A percentile compares a stretch with the other conserved stretches of the same genome.
phyloP scores from a whole-genome alignment of 176 grass and related monocot genomes.

The Oryza nivara region DNA sequence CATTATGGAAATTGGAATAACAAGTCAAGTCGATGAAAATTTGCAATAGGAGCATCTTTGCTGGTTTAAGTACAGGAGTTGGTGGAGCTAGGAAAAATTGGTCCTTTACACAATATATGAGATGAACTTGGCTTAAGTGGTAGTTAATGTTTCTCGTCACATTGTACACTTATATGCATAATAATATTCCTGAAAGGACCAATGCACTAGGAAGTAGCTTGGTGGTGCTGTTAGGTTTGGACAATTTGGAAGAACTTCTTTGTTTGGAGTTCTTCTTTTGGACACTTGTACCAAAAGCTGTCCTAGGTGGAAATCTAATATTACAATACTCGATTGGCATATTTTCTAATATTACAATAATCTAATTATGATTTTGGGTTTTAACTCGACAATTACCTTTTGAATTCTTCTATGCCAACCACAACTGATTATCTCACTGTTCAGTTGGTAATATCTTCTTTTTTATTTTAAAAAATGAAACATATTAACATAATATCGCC shows the following conservation, averaged over 20 bases:
- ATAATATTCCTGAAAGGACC: not conserved
- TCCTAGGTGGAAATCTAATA: slow-evolving; percentile 19
- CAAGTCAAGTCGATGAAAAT: slow-evolving; percentile 11
- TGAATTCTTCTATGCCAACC: too few species aligned
- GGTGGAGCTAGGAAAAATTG: slow-evolving; percentile 21
- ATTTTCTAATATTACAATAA: not conserved
- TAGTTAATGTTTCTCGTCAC: slow-evolving; percentile 36
- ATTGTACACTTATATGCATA: slow-evolving; percentile 39
- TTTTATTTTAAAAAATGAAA: too few species aligned
- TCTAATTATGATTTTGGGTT: too few species aligned
- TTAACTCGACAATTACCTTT: too few species aligned
- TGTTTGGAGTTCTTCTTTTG: slow-evolving; percentile 23
- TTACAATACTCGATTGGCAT: slow-evolving; percentile 19
- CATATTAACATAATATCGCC: too few species aligned
- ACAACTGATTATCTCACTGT: too few species aligned
- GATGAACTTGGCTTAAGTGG: slow-evolving; percentile 1
- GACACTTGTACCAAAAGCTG: slow-evolving; percentile 2
- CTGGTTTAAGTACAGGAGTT: slow-evolving; percentile 6
- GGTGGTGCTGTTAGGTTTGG: slow-evolving; percentile 22
- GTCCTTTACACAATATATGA: not conserved
- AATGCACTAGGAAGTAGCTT: not conserved
- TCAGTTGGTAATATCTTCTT: too few species aligned
- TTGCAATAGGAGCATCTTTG: not conserved
- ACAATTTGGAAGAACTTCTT: slow-evolving; percentile 25
- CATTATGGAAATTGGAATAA: not conserved